These are phyloP conservation scores for Pichia deserticola DNA, from an alignment of 805 yeast genomes.

Conservation along the genomic window DNA sequence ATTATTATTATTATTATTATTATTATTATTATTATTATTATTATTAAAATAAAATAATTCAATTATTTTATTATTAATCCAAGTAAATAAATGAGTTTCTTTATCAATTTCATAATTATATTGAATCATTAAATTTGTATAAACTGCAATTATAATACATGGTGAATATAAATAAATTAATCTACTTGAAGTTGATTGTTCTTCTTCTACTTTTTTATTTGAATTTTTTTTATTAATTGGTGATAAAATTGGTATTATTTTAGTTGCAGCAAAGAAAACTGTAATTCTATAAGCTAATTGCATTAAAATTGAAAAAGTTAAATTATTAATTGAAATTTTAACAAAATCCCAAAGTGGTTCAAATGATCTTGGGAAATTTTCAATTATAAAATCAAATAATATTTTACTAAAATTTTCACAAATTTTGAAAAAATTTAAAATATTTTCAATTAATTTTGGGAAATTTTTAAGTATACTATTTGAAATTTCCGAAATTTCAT, in stretches of 20 bases:
- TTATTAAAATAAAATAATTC: constrained; percentile 8
- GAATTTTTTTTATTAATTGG: constrained; percentile 17
- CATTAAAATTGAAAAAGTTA: constrained; percentile 74
- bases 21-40: constrained; percentile 5
- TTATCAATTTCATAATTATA: constrained; percentile 69
- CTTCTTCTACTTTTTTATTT: constrained; percentile 1
- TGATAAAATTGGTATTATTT: constrained; percentile 66
- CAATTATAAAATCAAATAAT: constrained; percentile 36
- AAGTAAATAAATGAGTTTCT: constrained; percentile 34
- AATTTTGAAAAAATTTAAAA: constrained; percentile 12
- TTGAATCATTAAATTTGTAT: constrained; percentile 88
- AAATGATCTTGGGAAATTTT: constrained; percentile 46
- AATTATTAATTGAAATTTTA: constrained; percentile 45
- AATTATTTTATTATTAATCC: constrained; percentile 21
- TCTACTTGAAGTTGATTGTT: constrained; percentile 32
- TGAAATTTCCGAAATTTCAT: background rate
- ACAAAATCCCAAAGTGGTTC: constrained; percentile 49
- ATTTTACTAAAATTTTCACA: constrained; percentile 21
- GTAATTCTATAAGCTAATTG: constrained; percentile 80
- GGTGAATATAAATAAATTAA: constrained; percentile 86
- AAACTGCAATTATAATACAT: constrained; percentile 88
- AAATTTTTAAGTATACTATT: background rate
- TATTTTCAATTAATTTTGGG: background rate
- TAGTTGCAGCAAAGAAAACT: constrained; percentile 84
- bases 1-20: constrained; percentile 9